These are phyloP conservation scores for Cytospora mali DNA, from an alignment of 2,329 filamentous ascomycete genomes.

Conservation along the genomic window DNA sequence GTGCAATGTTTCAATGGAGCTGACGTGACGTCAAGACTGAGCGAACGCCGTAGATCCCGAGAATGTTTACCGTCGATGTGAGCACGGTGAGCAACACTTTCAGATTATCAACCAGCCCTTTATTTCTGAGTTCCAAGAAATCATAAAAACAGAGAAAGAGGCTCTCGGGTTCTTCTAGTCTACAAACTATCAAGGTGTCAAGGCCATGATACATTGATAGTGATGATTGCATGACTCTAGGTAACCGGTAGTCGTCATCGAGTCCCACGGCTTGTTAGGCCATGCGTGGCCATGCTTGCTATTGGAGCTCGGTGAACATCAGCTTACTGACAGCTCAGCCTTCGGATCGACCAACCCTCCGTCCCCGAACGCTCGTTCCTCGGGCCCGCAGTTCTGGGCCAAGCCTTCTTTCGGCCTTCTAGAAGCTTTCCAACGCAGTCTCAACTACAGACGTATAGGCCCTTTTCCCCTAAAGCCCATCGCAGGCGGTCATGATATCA, in stretches of 20 bases:
- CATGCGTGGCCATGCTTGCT: not conserved
- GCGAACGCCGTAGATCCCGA: not conserved
- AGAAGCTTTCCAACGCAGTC: not conserved
- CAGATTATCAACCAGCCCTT: too few relatives aligned
- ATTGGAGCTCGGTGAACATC: not conserved
- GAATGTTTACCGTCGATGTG: not conserved
- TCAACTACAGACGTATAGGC: not conserved
- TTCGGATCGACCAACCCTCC: not conserved
- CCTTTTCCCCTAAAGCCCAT: not conserved
- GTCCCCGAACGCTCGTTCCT: not conserved
- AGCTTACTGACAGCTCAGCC: not conserved
- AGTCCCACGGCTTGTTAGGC: not conserved
- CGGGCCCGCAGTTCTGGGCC: not conserved
- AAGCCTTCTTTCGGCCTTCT: not conserved
- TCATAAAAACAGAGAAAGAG: not conserved
- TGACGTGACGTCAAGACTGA: constrained; percentile 25
- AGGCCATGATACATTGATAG: not conserved
- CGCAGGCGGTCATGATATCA: too few relatives aligned
- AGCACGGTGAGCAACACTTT: not conserved
- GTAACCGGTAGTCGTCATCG: not conserved
- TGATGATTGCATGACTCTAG: not conserved
- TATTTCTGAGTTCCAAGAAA: too few relatives aligned
- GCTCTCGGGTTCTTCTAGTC: too few relatives aligned
- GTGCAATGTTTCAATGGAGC: constrained; percentile 4
- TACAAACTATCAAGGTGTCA: not conserved